phyloP scores from a whole-genome alignment of 2,329 filamentous ascomycete genomes.

The Monilinia fructigena region DNA sequence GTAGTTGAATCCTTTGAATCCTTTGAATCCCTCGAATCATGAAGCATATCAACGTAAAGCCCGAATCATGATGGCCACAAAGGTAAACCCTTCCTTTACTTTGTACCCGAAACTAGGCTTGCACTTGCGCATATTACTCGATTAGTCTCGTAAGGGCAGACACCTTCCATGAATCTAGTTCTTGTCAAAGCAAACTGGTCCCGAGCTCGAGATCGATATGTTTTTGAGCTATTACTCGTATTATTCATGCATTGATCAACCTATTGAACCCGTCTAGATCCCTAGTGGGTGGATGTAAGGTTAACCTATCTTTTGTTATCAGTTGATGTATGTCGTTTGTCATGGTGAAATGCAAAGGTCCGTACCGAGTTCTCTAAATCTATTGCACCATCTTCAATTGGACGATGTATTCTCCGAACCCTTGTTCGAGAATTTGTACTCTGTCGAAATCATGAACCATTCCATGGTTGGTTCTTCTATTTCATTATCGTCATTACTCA shows the following conservation, averaged over 20 bases:
- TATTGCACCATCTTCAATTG: not conserved
- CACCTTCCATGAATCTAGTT: not conserved
- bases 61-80: too few relatives aligned
- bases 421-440: not conserved
- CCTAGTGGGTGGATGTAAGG: too few relatives aligned
- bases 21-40: not conserved
- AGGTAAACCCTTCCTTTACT: too few relatives aligned
- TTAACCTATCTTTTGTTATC: not conserved
- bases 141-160: not conserved
- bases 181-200: too few relatives aligned
- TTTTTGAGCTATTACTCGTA: too few relatives aligned
- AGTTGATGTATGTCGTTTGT: not conserved
- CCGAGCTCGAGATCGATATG: too few relatives aligned
- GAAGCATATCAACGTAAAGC: not conserved
- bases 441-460: too few relatives aligned
- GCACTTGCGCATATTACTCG: not conserved
- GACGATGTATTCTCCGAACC: conserved; percentile 1
- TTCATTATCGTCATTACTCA: conserved; percentile 3
- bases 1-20: too few relatives aligned
- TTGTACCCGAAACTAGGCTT: too few relatives aligned
- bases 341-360: conserved; percentile 10
- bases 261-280: too few relatives aligned
- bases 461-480: not conserved
- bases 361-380: not conserved
- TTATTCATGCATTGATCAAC: not conserved